A percentile compares a stretch with the other conserved stretches of the same genome.
phyloP scores from a whole-genome alignment of 106 monocot species.

The Vanilla planifolia region DNA sequence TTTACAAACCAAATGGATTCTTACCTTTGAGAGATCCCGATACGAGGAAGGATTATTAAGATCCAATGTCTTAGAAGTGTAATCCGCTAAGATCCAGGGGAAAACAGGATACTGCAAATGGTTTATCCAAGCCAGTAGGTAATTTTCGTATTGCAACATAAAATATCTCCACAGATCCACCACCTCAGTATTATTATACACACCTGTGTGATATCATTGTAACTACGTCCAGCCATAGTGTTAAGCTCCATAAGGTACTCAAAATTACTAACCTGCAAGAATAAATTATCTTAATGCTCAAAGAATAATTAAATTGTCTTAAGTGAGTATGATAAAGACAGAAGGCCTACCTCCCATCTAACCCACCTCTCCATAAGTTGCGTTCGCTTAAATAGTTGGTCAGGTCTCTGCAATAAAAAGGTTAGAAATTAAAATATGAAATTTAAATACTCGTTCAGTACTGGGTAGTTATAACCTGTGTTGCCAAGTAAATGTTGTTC shows the following conservation, averaged over 20 bases:
- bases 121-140: neutral
- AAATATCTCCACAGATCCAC: neutral
- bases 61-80: conserved; percentile 62
- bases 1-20: neutral
- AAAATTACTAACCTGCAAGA: conserved; percentile 95
- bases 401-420: conserved; percentile 56
- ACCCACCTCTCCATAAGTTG: conserved; percentile 97
- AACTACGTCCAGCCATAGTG: conserved; percentile 92
- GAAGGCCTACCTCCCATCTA: conserved; percentile 81
- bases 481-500: conserved; percentile 88
- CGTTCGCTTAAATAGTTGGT: conserved; percentile 88
- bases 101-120: conserved; percentile 95
- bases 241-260: conserved; percentile 98
- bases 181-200: conserved; percentile 1
- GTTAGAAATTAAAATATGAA: neutral
- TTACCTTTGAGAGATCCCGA: conserved; percentile 95
- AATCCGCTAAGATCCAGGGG: conserved; percentile 95
- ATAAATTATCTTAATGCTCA: neutral
- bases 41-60: conserved; percentile 67
- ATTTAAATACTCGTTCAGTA: neutral
- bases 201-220: conserved; percentile 99
- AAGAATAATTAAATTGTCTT: neutral
- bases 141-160: neutral
- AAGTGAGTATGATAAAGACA: neutral
- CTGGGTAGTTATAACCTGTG: conserved; percentile 39